Base-by-base conservation (phyloP, 441 rosid genomes). In the Gossypium gossypioides region DNA sequence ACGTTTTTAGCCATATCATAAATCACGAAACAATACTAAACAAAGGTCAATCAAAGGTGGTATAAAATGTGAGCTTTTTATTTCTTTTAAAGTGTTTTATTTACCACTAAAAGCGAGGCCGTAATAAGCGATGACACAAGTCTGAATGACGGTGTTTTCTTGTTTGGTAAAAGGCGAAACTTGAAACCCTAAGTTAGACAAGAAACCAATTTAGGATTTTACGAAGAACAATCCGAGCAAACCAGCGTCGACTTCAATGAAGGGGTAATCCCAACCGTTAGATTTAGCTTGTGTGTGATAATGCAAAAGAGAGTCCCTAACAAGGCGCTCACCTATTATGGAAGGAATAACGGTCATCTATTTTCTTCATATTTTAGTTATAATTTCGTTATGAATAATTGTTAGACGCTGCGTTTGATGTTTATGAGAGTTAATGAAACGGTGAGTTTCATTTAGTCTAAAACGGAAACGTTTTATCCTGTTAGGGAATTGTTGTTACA, bases 71-170 rank as follows among this genome's bases (percentile, higher is more conserved):
- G 0, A 60, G 44, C 0, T 24, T 2, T 24, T 24, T 24, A 2
- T 24, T 24, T 22, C 2, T 1, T 22, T 22, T 22, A 24, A 22
- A 24, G 25, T 24, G 25, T 24, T 42, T 15, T 32, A 5, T 29
- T 60, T 81, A 88, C 97, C 93, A 74, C 91, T 92, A 67, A 84
- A 90, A 52, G 96, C 93, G 69, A 92, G 91, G 82, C 96, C 95
- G 25, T 92, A 90, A 79, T 96, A 90, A 34, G 95, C 96, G 16
- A 92, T 95, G 15, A 92, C 96, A 60, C 97, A 89, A 54, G 97
- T 92, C 77, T 92, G 96, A 55, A 92, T 88, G 27, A 92, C 92
- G 13, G 94, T 88, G 77, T 87, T 89, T 84, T 90, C 97, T 72
- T 92, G 95, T 76, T 88, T 86, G 6, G 95, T 90, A 62, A 92